Evolutionary conservation across 306 rosid species (phyloP).

Genomic region (Spatholobus suberectus): DNA sequence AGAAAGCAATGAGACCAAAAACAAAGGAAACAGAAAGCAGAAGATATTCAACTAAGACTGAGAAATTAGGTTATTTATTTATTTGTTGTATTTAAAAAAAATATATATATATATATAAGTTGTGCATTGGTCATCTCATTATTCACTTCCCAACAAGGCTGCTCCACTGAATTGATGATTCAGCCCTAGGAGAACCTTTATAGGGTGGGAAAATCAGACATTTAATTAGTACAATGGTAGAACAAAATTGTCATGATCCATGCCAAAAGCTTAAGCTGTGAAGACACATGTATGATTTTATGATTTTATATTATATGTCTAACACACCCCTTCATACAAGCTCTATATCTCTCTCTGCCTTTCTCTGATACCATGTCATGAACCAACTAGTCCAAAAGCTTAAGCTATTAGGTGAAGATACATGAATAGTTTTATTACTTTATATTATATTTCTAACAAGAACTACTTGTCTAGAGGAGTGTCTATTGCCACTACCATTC

Average conservation of each 20-base stretch:
- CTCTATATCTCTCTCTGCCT: background rate
- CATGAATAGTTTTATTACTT: background rate
- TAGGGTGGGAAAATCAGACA: background rate
- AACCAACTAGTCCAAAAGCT: background rate
- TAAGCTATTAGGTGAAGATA: background rate
- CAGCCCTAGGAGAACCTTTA: background rate
- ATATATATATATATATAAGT: no score
- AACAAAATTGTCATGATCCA: background rate
- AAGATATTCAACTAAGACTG: background rate
- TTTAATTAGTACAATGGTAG: background rate
- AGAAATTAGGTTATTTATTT: conserved; percentile 29
- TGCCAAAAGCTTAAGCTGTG: background rate
- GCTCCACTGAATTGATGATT: background rate
- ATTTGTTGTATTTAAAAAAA: background rate
- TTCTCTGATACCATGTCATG: background rate
- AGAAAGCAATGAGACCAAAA: no score
- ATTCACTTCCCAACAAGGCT: conserved; percentile 9
- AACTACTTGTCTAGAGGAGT: background rate
- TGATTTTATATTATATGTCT: background rate
- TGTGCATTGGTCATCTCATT: conserved; percentile 20
- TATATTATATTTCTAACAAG: background rate
- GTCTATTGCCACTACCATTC: background rate
- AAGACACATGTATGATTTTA: background rate
- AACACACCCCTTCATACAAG: background rate
- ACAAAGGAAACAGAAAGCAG: conserved; percentile 26